Conservation (phyloP, 129 eudicot genomes). For the Helianthus tuberosus region DNA sequence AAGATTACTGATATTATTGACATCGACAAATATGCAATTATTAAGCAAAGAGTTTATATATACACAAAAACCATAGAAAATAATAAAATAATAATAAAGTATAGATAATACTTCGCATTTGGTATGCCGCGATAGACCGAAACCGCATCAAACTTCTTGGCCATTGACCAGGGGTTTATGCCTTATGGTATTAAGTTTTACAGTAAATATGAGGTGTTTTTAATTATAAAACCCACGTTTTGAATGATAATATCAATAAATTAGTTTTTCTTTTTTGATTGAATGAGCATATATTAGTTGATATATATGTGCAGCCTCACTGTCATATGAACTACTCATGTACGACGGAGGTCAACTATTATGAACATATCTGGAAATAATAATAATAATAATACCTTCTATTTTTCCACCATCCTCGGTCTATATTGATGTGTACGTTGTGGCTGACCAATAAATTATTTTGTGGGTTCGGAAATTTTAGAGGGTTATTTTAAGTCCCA, state of each 20-base stretch:
- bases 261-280: background rate
- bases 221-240: conserved; percentile 1
- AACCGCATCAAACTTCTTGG: conserved; percentile 17
- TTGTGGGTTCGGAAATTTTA: too few relatives aligned
- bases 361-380: background rate
- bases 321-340: conserved; percentile 24
- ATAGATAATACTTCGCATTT: background rate
- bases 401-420: conserved; percentile 1
- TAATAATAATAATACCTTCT: background rate
- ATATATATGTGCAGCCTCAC: conserved; percentile 11
- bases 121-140: conserved; percentile 22
- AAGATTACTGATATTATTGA: too few relatives aligned
- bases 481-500: too few relatives aligned
- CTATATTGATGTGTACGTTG: background rate
- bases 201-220: conserved; percentile 31
- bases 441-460: too few relatives aligned
- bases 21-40: background rate
- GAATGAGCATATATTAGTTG: too few relatives aligned
- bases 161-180: conserved; percentile 19
- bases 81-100: background rate
- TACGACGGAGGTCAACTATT: conserved; percentile 26
- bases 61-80: background rate
- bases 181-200: conserved; percentile 18
- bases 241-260: background rate
- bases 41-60: conserved; percentile 14